Evolutionary conservation across 305 asterid genomes (phyloP), one percentile per base, ranked within the genome.

Genomic region (Andrographis paniculata): DNA sequence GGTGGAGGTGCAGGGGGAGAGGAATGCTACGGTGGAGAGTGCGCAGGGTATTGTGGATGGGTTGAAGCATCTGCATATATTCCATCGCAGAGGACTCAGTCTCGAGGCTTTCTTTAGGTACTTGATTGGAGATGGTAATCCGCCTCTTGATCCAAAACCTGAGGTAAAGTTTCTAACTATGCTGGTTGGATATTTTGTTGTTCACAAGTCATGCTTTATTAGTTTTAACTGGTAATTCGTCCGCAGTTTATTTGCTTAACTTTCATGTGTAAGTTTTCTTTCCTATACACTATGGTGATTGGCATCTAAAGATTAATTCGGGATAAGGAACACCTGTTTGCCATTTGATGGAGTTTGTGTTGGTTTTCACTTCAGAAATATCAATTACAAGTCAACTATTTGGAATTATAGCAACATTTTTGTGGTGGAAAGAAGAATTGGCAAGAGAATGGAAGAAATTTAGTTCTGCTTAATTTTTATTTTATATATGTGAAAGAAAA

Each of bases 1-100:
- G 67, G 70, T 74, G 36, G 93, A 84, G 48, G 75, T 79, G 45
- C 99, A 91, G 73, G 72, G 72, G 8, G 82, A 87, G 66, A 62
- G 65, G 55, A 57, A 41, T 21, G 89, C 89, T 14, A 87, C 85
- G 10, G 44, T 71, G 48, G 91, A 79, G 41, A 79, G 72, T 20
- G 96, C 94, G 33, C 86, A 81, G 62, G 68, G 74, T 11, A 63
- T 79, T 5, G 54, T 87, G 40, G 78, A 80, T 45, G 52, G 72
- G 44, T 62, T 72, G 35, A 77, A 48, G 39, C 82, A 70, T 54
- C 65, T 79, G 37, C 54, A 61, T 49, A 18, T 79, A n/a, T 76
- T 87, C 30, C 91, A 78, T 40, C 80, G 82, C 51, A 73, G 68
- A 36, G 86, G 80, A 28, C 46, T 91, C 44, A 54, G 74, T 59